These are phyloP conservation scores for Amylocystis lapponica DNA, from an alignment of 768 basidiomycete species.

Conservation along the genomic window DNA sequence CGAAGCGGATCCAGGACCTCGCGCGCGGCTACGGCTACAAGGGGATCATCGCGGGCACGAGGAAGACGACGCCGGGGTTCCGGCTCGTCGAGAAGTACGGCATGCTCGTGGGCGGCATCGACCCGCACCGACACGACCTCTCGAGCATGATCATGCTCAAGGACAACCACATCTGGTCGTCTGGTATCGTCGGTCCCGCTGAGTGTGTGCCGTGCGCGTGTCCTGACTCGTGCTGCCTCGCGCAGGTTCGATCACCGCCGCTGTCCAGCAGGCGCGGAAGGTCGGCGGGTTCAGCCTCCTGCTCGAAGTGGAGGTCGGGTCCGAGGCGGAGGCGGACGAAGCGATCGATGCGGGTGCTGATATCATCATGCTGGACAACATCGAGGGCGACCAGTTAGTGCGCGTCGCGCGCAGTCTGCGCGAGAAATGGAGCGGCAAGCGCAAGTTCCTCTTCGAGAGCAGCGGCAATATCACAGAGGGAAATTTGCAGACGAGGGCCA, in stretches of 20 bases:
- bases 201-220: not conserved
- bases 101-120: constrained; percentile 96
- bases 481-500: constrained; percentile 75
- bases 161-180: constrained; percentile 99
- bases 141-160: constrained; percentile 99
- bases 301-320: constrained; percentile 90
- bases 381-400: constrained; percentile 70
- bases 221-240: not conserved
- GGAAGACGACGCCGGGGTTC: constrained; percentile 98
- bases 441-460: constrained; percentile 87
- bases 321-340: constrained; percentile 88
- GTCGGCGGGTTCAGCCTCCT: constrained; percentile 90
- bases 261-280: constrained; percentile 77
- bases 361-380: constrained; percentile 94
- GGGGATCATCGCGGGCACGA: constrained; percentile 89
- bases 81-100: constrained; percentile 97
- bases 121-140: constrained; percentile 93
- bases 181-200: constrained; percentile 47
- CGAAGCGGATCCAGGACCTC: constrained; percentile 73
- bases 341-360: constrained; percentile 96
- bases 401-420: constrained; percentile 65
- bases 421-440: constrained; percentile 72
- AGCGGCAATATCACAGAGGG: constrained; percentile 92
- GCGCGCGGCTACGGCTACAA: constrained; percentile 75
- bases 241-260: constrained; percentile 83